Conservation (phyloP, 1,139 yeast genomes). For the Saccharomyces hybrid region DNA sequence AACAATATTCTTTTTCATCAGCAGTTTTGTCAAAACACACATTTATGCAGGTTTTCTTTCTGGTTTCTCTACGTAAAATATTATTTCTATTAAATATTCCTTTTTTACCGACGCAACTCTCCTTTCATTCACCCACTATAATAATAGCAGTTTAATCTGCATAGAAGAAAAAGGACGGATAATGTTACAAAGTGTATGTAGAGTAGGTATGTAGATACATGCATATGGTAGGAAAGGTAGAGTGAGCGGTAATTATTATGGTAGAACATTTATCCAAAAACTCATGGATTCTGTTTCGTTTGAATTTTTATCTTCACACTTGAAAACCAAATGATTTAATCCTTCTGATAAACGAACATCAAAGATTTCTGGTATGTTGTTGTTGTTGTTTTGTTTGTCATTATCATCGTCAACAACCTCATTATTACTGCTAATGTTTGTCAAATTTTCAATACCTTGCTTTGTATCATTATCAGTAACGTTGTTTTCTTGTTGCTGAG, state of each 20-base stretch:
- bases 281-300: constrained; percentile 19
- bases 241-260: constrained; percentile 11
- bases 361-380: constrained; percentile 14
- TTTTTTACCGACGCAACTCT: not conserved
- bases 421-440: not conserved
- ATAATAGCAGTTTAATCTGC: not conserved
- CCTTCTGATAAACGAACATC: constrained; percentile 29
- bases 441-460: not conserved
- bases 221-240: not conserved
- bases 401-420: constrained; percentile 4
- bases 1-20: not conserved
- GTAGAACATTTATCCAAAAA: constrained; percentile 30
- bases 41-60: not conserved
- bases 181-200: not conserved
- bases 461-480: constrained; percentile 1
- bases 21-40: not conserved
- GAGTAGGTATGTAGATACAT: not conserved
- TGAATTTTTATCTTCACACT: constrained; percentile 14
- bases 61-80: not conserved
- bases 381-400: constrained; percentile 9
- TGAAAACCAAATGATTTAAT: constrained; percentile 23
- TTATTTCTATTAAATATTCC: not conserved
- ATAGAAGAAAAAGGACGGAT: not conserved
- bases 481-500: constrained; percentile 4
- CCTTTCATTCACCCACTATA: not conserved